phyloP scores from a whole-genome alignment of 208 protist species.

The Trypanosoma boissoni region DNA sequence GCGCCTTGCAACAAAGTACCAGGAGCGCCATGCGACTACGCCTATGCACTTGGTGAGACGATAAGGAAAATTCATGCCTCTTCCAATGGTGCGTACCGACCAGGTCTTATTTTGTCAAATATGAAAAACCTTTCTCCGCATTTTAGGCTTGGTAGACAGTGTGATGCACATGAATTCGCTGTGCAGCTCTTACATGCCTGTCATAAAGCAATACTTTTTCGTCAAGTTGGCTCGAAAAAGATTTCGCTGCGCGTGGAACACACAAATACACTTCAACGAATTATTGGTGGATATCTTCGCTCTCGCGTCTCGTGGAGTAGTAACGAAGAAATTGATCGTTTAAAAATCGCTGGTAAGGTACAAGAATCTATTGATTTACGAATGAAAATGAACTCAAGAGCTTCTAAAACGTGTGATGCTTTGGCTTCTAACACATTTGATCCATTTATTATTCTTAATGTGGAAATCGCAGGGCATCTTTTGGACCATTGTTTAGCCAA shows the following conservation, averaged over 20 bases:
- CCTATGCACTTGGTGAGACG: conserved; percentile 76
- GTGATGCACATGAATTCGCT: conserved; percentile 91
- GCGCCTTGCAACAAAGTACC: conserved; percentile 37
- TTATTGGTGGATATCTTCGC: conserved; percentile 81
- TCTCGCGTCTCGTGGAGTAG: conserved; percentile 81
- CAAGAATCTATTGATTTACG: conserved; percentile 77
- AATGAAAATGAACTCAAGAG: conserved; percentile 31
- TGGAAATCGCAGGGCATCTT: conserved; percentile 66
- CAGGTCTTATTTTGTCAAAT: conserved; percentile 52
- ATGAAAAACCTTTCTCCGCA: conserved; percentile 64
- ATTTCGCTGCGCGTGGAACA: conserved; percentile 50
- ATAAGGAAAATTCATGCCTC: conserved; percentile 62
- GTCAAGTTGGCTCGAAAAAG: conserved; percentile 69
- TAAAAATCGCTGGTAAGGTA: conserved; percentile 53
- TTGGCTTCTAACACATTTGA: conserved; percentile 87
- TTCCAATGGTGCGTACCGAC: conserved; percentile 42
- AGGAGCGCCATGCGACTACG: conserved; percentile 76
- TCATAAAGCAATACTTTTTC: conserved; percentile 75
- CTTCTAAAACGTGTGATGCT: conserved; percentile 19
- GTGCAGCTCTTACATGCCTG: conserved; percentile 78
- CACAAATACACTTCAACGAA: conserved; percentile 77
- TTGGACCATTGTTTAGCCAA: conserved; percentile 75
- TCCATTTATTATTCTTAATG: conserved; percentile 73
- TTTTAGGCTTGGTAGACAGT: conserved; percentile 80
- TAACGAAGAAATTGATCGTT: conserved; percentile 75